These are phyloP conservation scores for Fusarium sp. DNA, from an alignment of 2,329 filamentous ascomycete species.

Conservation along the genomic window DNA sequence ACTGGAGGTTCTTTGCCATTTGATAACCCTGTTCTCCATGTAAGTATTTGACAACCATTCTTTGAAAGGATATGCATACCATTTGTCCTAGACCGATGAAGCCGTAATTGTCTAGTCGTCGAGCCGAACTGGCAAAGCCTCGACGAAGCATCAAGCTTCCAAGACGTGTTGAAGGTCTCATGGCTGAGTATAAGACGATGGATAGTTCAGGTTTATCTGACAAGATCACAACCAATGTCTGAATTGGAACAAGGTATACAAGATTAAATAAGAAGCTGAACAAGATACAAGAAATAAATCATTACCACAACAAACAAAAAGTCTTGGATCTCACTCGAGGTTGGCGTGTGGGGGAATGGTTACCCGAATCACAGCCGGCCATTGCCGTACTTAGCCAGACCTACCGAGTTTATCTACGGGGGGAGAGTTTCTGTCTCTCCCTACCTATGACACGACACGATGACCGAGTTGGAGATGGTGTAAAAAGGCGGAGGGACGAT, in stretches of 20 bases:
- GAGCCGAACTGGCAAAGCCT: constrained; percentile 60
- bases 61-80: constrained; percentile 50
- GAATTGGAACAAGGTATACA: not conserved
- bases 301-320: not conserved
- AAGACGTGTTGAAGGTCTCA: constrained; percentile 40
- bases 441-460: not conserved
- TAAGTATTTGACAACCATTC: not conserved
- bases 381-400: constrained; percentile 49
- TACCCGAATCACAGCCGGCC: constrained; percentile 47
- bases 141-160: constrained; percentile 52
- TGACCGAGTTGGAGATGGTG: constrained; percentile 13
- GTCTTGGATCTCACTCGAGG: not conserved
- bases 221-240: not conserved
- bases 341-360: constrained; percentile 30
- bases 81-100: constrained; percentile 70
- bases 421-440: not conserved
- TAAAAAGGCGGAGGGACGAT: constrained; percentile 2
- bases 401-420: constrained; percentile 14
- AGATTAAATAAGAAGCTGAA: not conserved
- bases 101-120: constrained; percentile 62
- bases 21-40: constrained; percentile 60
- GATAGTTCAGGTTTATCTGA: not conserved
- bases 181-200: not conserved
- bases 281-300: not conserved
- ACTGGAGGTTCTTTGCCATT: constrained; percentile 70